Evolutionary conservation across 1,284 basidiomycete species (phyloP).

Genomic region (Cystobasidium sp.): DNA sequence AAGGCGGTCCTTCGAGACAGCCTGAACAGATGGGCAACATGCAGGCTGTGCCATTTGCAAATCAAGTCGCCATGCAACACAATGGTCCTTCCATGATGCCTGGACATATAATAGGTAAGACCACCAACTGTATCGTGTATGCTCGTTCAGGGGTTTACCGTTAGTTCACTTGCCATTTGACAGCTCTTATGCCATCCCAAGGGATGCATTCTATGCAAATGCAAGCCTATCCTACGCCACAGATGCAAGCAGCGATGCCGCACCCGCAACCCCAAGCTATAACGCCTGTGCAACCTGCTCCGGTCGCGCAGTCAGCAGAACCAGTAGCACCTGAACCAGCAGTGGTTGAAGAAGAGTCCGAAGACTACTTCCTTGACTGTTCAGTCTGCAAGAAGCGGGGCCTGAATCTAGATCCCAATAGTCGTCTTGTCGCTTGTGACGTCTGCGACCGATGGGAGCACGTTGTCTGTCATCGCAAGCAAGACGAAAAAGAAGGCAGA

Average conservation of each 20-base stretch:
- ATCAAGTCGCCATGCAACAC: not conserved
- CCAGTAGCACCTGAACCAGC: not conserved
- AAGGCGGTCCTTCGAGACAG: conserved; percentile 5
- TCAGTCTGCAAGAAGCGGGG: conserved; percentile 41
- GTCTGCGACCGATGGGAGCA: conserved; percentile 71
- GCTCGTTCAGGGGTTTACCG: too few relatives aligned
- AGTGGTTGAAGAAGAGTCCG: conserved; percentile 3
- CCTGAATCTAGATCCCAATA: conserved; percentile 64
- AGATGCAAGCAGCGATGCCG: not conserved
- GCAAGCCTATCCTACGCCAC: not conserved
- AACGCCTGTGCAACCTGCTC: not conserved
- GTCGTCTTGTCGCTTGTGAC: conserved; percentile 77
- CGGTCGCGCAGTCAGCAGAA: not conserved
- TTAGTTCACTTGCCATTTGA: too few relatives aligned
- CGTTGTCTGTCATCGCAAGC: conserved; percentile 55
- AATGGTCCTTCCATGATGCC: not conserved
- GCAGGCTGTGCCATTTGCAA: not conserved
- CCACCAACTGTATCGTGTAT: too few relatives aligned
- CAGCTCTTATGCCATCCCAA: too few relatives aligned
- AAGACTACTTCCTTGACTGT: conserved; percentile 43
- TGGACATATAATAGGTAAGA: too few relatives aligned
- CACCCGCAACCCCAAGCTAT: not conserved
- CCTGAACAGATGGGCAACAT: not conserved
- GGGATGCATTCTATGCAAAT: not conserved
- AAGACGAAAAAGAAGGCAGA: conserved; percentile 50